Evolutionary conservation across 805 yeast species (phyloP).

Genomic region (Metschnikowia proteae): DNA sequence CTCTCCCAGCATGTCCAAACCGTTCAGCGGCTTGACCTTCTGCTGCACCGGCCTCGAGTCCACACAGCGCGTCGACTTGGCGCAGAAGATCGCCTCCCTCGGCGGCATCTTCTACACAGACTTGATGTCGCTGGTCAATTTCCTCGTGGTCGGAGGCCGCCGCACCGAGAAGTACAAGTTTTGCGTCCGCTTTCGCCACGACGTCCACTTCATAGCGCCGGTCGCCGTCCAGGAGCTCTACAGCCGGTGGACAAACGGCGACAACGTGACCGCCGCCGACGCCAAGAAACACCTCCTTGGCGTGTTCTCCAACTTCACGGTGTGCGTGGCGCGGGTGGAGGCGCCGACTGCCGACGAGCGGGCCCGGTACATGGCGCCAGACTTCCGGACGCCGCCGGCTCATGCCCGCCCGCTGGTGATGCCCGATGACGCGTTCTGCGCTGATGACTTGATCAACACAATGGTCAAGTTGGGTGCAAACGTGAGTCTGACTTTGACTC

Average conservation of each 20-base stretch:
- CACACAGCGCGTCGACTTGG: slow-evolving; percentile 39
- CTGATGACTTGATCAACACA: slow-evolving; percentile 29
- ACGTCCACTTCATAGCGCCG: slow-evolving; percentile 53
- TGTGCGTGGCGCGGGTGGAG: slow-evolving; percentile 44
- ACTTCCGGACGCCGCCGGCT: slow-evolving; percentile 21
- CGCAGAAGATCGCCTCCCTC: slow-evolving; percentile 45
- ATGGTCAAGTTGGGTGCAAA: slow-evolving; percentile 48
- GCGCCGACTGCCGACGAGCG: slow-evolving; percentile 14
- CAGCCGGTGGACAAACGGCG: slow-evolving; percentile 52
- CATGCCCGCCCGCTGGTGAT: slow-evolving; percentile 9
- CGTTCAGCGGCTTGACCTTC: slow-evolving; percentile 48
- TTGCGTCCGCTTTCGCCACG: slow-evolving; percentile 49
- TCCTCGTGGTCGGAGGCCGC: slow-evolving; percentile 56
- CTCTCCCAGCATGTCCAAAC: slow-evolving; percentile 21
- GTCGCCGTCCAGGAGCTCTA: slow-evolving; percentile 44
- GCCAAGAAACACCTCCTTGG: slow-evolving; percentile 30
- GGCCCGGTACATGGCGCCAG: slow-evolving; percentile 17
- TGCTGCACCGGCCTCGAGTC: slow-evolving; percentile 54
- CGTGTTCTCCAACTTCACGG: slow-evolving; percentile 41
- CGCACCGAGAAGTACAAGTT: slow-evolving; percentile 54
- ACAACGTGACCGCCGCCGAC: slow-evolving; percentile 29
- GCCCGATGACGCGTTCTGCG: slow-evolving; percentile 19
- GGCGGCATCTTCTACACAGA: slow-evolving; percentile 60
- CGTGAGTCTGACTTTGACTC: slow-evolving; percentile 48
- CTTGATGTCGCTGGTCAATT: slow-evolving; percentile 57